Percentiles rank a stretch among this genome's conserved stretches.
Evolutionary conservation across 306 rosid species (phyloP).

Genomic region (barrel medic (Medicago truncatula)): DNA sequence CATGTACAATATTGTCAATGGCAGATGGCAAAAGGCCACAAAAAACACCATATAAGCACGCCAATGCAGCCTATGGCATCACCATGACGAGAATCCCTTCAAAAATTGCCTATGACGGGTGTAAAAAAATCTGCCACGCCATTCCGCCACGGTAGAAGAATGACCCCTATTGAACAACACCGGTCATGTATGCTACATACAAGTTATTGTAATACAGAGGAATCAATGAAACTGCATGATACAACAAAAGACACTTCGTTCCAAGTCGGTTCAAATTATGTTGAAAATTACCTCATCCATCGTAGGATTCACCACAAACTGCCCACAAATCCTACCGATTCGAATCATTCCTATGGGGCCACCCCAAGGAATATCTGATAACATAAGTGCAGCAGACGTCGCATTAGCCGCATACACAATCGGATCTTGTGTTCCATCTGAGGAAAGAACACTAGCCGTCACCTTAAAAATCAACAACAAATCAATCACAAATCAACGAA

Average conservation of each 20-base stretch:
- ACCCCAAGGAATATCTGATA: slow-evolving; percentile 97
- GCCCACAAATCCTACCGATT: slow-evolving; percentile 78
- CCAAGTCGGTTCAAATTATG: slow-evolving; percentile 3
- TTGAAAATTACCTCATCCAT: slow-evolving; percentile 76
- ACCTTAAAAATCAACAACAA: slow-evolving; percentile 51
- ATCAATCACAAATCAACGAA: slow-evolving; percentile 10
- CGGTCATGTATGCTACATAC: neutral
- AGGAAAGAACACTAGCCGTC: slow-evolving; percentile 88
- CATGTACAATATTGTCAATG: neutral
- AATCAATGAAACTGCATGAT: slow-evolving; percentile 2
- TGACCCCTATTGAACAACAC: neutral
- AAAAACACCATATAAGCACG: neutral
- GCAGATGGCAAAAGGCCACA: neutral
- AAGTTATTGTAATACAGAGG: slow-evolving; percentile 12
- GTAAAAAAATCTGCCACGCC: neutral
- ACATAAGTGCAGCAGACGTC: slow-evolving; percentile 93
- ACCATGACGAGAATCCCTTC: neutral
- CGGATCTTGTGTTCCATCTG: slow-evolving; percentile 90
- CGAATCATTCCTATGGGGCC: slow-evolving; percentile 97
- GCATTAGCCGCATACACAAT: slow-evolving; percentile 94
- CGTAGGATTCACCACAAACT: slow-evolving; percentile 87
- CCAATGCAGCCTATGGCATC: neutral
- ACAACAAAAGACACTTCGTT: slow-evolving; percentile 9
- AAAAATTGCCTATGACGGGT: neutral
- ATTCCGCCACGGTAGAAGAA: no score